Conservation (phyloP, 768 basidiomycete genomes). For the Amanita brunnescens region DNA sequence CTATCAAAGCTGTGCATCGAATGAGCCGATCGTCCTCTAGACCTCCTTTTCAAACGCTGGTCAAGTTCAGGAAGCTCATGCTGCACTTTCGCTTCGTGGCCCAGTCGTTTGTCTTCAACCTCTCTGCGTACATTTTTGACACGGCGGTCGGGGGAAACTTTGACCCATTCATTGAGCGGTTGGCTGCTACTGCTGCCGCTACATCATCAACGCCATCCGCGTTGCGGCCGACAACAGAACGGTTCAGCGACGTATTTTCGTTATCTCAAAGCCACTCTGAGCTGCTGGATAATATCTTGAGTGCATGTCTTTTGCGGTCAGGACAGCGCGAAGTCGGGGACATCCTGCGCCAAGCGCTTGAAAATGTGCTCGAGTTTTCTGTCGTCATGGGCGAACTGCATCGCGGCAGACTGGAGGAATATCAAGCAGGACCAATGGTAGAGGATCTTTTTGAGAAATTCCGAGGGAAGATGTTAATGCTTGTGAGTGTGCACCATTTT, state of each 20-base stretch:
- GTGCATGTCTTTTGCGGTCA: slow-evolving; percentile 64
- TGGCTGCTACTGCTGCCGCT: slow-evolving; percentile 18
- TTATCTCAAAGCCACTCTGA: slow-evolving; percentile 59
- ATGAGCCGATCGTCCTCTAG: slow-evolving; percentile 37
- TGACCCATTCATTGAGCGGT: slow-evolving; percentile 49
- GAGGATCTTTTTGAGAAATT: slow-evolving; percentile 49
- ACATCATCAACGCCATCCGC: slow-evolving; percentile 1
- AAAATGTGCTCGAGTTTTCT: slow-evolving; percentile 59
- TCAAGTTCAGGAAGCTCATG: slow-evolving; percentile 42
- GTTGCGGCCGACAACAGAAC: background rate
- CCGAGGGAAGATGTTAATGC: slow-evolving; percentile 39
- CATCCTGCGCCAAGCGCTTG: slow-evolving; percentile 51
- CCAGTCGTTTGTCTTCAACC: slow-evolving; percentile 58
- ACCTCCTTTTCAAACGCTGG: slow-evolving; percentile 52
- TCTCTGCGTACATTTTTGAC: slow-evolving; percentile 70
- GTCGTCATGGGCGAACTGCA: slow-evolving; percentile 55
- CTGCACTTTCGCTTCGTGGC: slow-evolving; percentile 68
- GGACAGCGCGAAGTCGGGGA: slow-evolving; percentile 60
- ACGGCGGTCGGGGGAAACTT: slow-evolving; percentile 76
- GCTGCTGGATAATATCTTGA: slow-evolving; percentile 67
- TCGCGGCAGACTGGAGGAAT: slow-evolving; percentile 47
- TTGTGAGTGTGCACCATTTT: slow-evolving; percentile 36
- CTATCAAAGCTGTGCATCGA: slow-evolving; percentile 55
- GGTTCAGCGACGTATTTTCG: slow-evolving; percentile 66
- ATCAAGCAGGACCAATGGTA: slow-evolving; percentile 49